Base-by-base conservation (phyloP, 805 yeast species). In the Schwanniomyces occidentalis region DNA sequence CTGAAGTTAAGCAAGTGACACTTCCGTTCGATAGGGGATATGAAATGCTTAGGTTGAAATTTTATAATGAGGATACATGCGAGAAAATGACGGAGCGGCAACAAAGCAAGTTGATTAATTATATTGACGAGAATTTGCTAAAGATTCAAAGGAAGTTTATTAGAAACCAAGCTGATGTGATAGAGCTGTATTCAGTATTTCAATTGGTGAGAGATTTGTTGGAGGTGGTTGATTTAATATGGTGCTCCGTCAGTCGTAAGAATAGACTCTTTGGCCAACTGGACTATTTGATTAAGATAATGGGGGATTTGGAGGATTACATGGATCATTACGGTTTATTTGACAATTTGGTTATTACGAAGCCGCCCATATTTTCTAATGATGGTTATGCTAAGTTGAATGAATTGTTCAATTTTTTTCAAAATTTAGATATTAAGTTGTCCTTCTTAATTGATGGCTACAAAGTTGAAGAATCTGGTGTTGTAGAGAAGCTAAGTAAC, bases 221-320 rank as follows among this genome's bases (percentile, higher is more conserved):
- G 8, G 41, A 40, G 6, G 35, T 61, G 8, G 19, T 63, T 10
- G 58, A 62, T 20, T 30, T 68, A 6, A 38, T 68, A 4, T 65
- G 69, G 69, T 45, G 45, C 9, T 61, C 69, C 8, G 44, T 68
- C 2, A 39, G 46, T 20, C 42, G 43, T 18, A 34, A 52, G 20
- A 46, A 42, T 12, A 37, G 32, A n/a, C 44, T 61, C 6, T 58
- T 54, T 39, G 67, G 65, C 9, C 72, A 66, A 43, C 48, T 42
- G 3, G 64, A 63, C 38, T 68, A 65, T 36, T 51, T 62, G 30
- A 48, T 67, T 25, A 58, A 56, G 35, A 48, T 68, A 8, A 20
- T 60, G 35, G 60, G 61, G 19, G 73, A 66, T 40, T 39, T 66
- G 28, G 73, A 68, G 30, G 73, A 68, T 42, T 67, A 63, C 48